Conservation (phyloP, 352 stramenopile genomes). For the Aphanomyces stellatus region DNA sequence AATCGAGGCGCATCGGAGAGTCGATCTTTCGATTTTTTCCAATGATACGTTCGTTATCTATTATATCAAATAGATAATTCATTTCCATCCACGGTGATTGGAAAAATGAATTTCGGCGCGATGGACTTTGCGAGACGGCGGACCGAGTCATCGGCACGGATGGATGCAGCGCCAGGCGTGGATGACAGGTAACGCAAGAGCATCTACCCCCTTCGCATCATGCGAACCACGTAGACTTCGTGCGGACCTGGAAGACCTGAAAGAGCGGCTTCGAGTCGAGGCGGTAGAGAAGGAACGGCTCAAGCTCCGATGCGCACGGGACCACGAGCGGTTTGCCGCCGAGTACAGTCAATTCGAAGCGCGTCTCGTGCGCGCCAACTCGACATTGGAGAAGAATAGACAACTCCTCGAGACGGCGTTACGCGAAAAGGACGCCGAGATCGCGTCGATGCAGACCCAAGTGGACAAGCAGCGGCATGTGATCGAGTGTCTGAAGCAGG, state of each 20-base stretch:
- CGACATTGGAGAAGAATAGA: background rate
- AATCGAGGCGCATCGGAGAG: too few relatives aligned
- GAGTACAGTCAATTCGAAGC: slow-evolving; percentile 3
- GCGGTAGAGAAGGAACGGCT: background rate
- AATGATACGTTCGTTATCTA: too few relatives aligned
- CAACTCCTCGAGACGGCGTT: background rate
- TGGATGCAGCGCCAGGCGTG: too few relatives aligned
- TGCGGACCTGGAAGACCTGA: background rate
- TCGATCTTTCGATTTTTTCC: too few relatives aligned
- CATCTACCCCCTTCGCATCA: too few relatives aligned
- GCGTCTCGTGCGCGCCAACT: background rate
- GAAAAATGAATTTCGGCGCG: too few relatives aligned
- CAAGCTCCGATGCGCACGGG: background rate
- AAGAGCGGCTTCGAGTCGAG: background rate
- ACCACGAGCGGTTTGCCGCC: background rate
- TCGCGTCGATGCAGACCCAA: slow-evolving; percentile 1
- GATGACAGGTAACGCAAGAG: too few relatives aligned
- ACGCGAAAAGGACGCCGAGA: background rate
- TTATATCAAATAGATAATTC: too few relatives aligned
- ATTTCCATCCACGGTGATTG: too few relatives aligned
- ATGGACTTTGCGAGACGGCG: too few relatives aligned
- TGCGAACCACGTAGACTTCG: background rate
- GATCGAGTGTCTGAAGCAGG: slow-evolving; percentile 8
- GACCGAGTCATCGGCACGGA: too few relatives aligned
- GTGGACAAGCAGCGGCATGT: background rate